These are phyloP conservation scores for Collybia sp. DNA, from an alignment of 768 basidiomycete genomes.

Conservation along the genomic window DNA sequence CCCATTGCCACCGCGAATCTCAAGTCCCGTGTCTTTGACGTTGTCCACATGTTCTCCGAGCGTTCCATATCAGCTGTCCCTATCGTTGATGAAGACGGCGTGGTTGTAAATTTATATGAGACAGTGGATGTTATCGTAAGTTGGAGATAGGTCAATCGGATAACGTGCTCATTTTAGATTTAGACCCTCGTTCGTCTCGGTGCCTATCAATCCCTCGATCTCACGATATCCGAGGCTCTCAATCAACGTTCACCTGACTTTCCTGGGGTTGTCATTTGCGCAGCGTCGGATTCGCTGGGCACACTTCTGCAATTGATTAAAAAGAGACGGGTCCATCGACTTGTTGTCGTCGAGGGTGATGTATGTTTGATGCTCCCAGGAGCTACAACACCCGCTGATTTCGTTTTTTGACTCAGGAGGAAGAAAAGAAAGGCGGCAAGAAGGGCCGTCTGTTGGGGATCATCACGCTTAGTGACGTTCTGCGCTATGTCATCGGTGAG, in stretches of 20 bases:
- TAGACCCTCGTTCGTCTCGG: slow-evolving; percentile 94
- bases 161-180: slow-evolving; percentile 2
- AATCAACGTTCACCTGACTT: slow-evolving; percentile 92
- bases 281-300: slow-evolving; percentile 85
- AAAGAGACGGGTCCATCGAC: slow-evolving; percentile 87
- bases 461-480: slow-evolving; percentile 85
- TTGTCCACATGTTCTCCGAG: slow-evolving; percentile 98
- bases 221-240: slow-evolving; percentile 90
- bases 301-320: slow-evolving; percentile 89
- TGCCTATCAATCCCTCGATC: slow-evolving; percentile 92
- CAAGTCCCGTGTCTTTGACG: slow-evolving; percentile 91
- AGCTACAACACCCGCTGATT: neutral
- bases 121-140: slow-evolving; percentile 96
- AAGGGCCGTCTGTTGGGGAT: slow-evolving; percentile 82
- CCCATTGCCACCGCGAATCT: slow-evolving; percentile 92
- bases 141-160: slow-evolving; percentile 1
- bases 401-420: slow-evolving; percentile 44
- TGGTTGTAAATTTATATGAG: slow-evolving; percentile 95
- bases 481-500: slow-evolving; percentile 76
- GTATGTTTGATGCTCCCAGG: slow-evolving; percentile 30
- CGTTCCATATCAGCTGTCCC: slow-evolving; percentile 95
- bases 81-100: slow-evolving; percentile 87
- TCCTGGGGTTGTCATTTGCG: slow-evolving; percentile 95
- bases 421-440: slow-evolving; percentile 74
- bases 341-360: slow-evolving; percentile 94